Evolutionary conservation across 2,329 filamentous ascomycete species (phyloP).

Genomic region (Claviceps monticola): DNA sequence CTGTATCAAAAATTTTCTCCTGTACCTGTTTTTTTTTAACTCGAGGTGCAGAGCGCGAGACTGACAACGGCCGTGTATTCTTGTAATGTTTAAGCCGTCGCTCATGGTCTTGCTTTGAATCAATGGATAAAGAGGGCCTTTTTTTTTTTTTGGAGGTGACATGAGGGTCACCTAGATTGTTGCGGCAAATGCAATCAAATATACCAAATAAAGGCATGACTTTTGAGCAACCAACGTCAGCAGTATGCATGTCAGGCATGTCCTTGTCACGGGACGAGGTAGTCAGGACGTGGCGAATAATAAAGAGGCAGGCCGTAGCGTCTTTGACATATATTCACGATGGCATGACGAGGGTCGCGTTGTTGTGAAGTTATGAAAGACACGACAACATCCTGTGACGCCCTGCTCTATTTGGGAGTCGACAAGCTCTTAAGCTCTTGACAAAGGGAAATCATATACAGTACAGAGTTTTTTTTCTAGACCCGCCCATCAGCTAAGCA

Average conservation of each 20-base stretch:
- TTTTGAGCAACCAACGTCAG: not conserved
- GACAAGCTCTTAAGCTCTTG: constrained; percentile 1
- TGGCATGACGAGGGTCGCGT: not conserved
- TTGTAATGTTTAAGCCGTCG: not conserved
- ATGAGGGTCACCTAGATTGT: not conserved
- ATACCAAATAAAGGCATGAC: constrained; percentile 1
- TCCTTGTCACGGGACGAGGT: too few relatives aligned
- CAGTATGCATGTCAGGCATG: not conserved
- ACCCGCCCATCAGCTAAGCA: not conserved
- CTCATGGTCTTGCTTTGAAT: not conserved
- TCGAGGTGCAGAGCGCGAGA: not conserved
- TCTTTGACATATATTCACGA: not conserved
- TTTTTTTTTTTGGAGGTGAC: not conserved
- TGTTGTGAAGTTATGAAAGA: not conserved
- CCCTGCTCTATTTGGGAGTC: not conserved
- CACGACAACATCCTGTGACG: not conserved
- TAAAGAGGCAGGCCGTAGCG: not conserved
- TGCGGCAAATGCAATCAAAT: constrained; percentile 13
- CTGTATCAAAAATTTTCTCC: not conserved
- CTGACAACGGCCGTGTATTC: not conserved
- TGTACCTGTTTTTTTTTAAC: not conserved
- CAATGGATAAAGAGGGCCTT: not conserved
- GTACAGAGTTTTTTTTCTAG: constrained; percentile 1
- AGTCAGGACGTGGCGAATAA: not conserved
- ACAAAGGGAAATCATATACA: constrained; percentile 7